phyloP scores from a whole-genome alignment of 2,329 filamentous ascomycete genomes.

The Lecanicillium sp. region DNA sequence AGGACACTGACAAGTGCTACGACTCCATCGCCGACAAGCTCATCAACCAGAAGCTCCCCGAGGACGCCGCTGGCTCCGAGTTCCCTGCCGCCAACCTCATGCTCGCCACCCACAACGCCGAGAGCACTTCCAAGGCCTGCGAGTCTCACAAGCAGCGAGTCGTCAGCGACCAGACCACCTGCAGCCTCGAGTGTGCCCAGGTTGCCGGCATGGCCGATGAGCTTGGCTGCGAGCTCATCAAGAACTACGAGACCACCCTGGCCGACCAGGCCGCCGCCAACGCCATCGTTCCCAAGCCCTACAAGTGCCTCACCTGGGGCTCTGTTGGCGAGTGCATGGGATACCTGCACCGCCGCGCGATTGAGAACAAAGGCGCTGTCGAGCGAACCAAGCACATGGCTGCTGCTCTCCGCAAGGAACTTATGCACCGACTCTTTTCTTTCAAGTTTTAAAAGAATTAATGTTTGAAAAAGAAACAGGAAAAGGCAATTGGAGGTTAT shows the following conservation, averaged over 20 bases:
- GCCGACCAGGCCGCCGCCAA: constrained; percentile 7
- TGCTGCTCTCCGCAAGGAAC: constrained; percentile 18
- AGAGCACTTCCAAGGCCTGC: constrained; percentile 47
- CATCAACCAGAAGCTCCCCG: constrained; percentile 39
- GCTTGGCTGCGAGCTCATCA: constrained; percentile 51
- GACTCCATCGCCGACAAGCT: constrained; percentile 57
- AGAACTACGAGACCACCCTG: constrained; percentile 7
- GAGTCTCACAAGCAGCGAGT: constrained; percentile 11
- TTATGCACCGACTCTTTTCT: constrained; percentile 18
- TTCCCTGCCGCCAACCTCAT: constrained; percentile 53
- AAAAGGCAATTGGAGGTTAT: too few species aligned
- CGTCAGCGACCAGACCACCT: constrained; percentile 5
- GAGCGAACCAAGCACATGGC: constrained; percentile 17
- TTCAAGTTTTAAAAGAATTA: neutral
- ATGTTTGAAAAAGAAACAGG: too few species aligned
- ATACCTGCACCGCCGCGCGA: constrained; percentile 13
- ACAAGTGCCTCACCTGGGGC: constrained; percentile 15
- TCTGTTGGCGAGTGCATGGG: constrained; percentile 14
- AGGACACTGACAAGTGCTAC: constrained; percentile 57
- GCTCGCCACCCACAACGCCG: constrained; percentile 68
- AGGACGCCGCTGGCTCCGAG: constrained; percentile 19
- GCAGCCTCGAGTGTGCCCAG: constrained; percentile 45
- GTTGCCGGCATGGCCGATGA: constrained; percentile 88
- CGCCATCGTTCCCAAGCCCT: constrained; percentile 29
- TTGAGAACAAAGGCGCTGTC: constrained; percentile 16